phyloP scores from a whole-genome alignment of 768 basidiomycete genomes.

The Saitozyma sp. region DNA sequence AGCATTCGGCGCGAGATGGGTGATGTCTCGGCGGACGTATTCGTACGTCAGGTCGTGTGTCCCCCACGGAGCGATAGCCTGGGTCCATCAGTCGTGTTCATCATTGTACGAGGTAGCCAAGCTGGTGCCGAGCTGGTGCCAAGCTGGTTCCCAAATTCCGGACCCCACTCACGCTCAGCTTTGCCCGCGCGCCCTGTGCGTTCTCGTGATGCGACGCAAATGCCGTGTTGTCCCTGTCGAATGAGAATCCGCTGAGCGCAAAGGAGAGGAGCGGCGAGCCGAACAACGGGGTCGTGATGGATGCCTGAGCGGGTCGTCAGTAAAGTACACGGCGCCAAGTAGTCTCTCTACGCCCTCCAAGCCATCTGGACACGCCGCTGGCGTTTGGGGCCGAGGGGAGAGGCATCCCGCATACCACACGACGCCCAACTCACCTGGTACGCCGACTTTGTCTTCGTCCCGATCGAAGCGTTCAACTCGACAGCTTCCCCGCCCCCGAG shows the following conservation, averaged over 20 bases:
- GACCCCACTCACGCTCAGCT: constrained; percentile 68
- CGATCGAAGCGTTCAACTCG: constrained; percentile 76
- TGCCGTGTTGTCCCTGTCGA: constrained; percentile 75
- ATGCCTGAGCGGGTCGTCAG: constrained; percentile 35
- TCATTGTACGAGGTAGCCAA: too few relatives aligned
- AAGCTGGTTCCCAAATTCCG: not conserved
- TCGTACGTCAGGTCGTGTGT: constrained; percentile 82
- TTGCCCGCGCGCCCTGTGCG: constrained; percentile 61
- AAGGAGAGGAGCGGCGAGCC: constrained; percentile 65
- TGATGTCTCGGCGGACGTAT: constrained; percentile 72
- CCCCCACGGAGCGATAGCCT: constrained; percentile 51
- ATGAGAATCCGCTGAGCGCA: constrained; percentile 68
- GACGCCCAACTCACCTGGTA: constrained; percentile 66
- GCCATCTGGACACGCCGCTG: too few relatives aligned
- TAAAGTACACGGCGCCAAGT: too few relatives aligned
- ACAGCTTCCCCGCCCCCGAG: constrained; percentile 89
- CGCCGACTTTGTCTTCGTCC: constrained; percentile 81
- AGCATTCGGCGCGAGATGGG: constrained; percentile 69
- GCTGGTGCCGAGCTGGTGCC: too few relatives aligned
- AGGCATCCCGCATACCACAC: too few relatives aligned
- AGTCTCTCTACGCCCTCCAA: too few relatives aligned
- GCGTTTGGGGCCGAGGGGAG: not conserved
- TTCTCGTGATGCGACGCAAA: constrained; percentile 60
- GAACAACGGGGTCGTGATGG: constrained; percentile 53
- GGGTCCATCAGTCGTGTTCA: too few relatives aligned